phyloP scores from a whole-genome alignment of 2,329 filamentous ascomycete genomes.

The Aspergillus carbonarius region DNA sequence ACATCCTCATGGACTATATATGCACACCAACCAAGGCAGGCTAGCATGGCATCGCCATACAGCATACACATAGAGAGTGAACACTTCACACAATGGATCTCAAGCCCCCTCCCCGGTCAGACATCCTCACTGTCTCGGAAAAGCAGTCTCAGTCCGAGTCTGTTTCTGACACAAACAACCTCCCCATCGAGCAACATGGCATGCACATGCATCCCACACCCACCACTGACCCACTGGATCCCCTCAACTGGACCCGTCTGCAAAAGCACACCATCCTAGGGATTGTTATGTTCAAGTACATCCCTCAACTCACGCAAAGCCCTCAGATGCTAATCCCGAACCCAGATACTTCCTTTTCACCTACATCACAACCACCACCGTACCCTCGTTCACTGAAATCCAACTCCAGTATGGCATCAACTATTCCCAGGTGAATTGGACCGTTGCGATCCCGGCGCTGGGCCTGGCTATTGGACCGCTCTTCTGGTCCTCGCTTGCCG shows the following conservation, averaged over 20 bases:
- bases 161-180: background rate
- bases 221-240: conserved; percentile 51
- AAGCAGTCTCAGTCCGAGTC: background rate
- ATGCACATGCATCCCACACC: conserved; percentile 42
- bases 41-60: no score
- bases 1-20: background rate
- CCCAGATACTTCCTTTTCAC: conserved; percentile 58
- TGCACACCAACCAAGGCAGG: background rate
- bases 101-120: background rate
- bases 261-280: conserved; percentile 52
- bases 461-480: conserved; percentile 54
- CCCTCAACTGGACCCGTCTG: conserved; percentile 53
- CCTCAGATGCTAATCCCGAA: background rate
- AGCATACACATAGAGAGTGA: background rate
- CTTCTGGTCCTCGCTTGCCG: conserved; percentile 51
- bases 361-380: conserved; percentile 58
- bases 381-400: conserved; percentile 54
- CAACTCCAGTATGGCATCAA: conserved; percentile 48
- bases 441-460: conserved; percentile 53
- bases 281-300: conserved; percentile 56
- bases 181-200: conserved; percentile 23
- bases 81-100: background rate
- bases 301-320: background rate
- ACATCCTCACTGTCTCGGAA: background rate
- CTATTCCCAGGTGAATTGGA: conserved; percentile 55